A percentile compares a stretch with the other conserved stretches of the same genome.
phyloP scores from a whole-genome alignment of 345 rosid genomes.

The Angophora floribunda region DNA sequence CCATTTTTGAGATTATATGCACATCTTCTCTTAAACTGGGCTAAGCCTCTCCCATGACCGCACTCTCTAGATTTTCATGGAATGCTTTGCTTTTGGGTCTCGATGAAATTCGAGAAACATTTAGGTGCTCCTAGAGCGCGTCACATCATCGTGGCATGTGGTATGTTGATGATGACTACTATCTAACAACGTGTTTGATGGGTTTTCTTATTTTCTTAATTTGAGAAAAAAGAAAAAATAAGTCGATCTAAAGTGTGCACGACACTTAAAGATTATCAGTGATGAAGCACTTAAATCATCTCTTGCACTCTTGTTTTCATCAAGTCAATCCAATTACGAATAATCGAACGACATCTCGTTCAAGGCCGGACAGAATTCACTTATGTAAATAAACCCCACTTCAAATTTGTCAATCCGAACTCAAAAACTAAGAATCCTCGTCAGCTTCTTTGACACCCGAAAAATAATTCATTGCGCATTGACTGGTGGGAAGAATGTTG shows the following conservation, averaged over 20 bases:
- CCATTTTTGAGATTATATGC: not conserved
- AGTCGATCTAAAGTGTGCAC: not conserved
- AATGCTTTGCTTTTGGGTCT: not conserved
- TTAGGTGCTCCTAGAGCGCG: not conserved
- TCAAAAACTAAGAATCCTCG: not conserved
- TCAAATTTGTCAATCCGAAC: not conserved
- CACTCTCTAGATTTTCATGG: not conserved
- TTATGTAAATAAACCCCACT: not conserved
- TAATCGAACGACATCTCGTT: not conserved
- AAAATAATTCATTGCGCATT: not conserved
- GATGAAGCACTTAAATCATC: not conserved
- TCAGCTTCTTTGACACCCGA: not conserved
- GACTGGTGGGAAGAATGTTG: not conserved
- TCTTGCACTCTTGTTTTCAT: no score
- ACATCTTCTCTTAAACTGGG: not conserved
- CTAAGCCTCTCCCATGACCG: not conserved
- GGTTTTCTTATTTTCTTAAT: not conserved
- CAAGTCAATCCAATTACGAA: not conserved
- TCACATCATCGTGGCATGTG: not conserved
- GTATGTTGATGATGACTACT: not conserved
- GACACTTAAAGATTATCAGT: not conserved
- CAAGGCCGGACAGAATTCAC: not conserved
- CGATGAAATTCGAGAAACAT: not conserved
- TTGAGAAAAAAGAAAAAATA: not conserved
- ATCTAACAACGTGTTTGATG: not conserved